Conservation (phyloP, 768 basidiomycete genomes). For the Auriscalpium microsporum region DNA sequence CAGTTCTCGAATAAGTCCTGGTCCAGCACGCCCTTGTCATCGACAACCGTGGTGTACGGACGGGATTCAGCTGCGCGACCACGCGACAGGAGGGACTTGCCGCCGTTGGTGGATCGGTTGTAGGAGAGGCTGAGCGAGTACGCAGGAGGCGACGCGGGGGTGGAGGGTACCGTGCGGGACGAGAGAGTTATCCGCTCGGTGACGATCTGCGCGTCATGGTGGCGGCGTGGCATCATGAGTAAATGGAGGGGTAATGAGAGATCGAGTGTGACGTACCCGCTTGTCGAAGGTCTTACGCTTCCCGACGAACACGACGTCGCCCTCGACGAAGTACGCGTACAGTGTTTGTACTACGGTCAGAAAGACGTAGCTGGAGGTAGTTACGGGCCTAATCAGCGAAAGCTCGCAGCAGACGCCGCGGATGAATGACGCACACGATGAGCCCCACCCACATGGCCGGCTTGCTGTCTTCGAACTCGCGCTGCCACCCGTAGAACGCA, state of each 20-base stretch:
- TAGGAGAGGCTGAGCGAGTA: conserved; percentile 65
- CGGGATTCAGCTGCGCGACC: conserved; percentile 50
- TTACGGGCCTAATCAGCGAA: too few relatives aligned
- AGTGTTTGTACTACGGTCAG: conserved; percentile 66
- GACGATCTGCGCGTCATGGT: conserved; percentile 57
- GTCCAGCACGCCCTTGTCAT: conserved; percentile 71
- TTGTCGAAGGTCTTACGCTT: conserved; percentile 87
- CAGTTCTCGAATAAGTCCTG: conserved; percentile 69
- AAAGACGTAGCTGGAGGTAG: conserved; percentile 52
- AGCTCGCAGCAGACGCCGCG: too few relatives aligned
- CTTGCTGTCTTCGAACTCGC: conserved; percentile 87
- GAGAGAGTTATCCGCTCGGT: conserved; percentile 81
- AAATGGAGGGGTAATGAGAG: background rate
- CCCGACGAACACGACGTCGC: conserved; percentile 78
- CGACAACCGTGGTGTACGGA: conserved; percentile 70
- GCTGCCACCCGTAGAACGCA: conserved; percentile 76
- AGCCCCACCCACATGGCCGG: conserved; percentile 72
- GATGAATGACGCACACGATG: conserved; percentile 47
- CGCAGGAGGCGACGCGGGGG: conserved; percentile 45
- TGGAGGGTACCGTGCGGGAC: conserved; percentile 55
- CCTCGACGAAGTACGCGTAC: conserved; percentile 83
- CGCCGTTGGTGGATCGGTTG: conserved; percentile 72
- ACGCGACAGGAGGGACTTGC: conserved; percentile 76
- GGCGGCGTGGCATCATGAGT: conserved; percentile 1
- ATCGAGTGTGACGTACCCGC: conserved; percentile 42